Conservation (phyloP, 1,139 yeast species). For the Schwanniomyces etchellsii region DNA sequence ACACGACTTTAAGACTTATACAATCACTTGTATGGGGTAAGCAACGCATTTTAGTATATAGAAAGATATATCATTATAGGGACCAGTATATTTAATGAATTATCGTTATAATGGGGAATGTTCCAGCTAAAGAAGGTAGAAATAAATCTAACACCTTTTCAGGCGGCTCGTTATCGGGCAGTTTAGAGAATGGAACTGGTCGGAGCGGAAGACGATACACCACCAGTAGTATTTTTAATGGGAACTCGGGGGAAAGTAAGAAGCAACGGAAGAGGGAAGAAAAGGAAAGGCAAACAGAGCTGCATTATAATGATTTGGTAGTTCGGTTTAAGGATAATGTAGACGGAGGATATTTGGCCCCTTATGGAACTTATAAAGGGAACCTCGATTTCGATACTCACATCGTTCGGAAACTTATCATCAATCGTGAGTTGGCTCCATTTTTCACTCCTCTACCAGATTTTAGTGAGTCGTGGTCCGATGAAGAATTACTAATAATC, state of each 20-base stretch:
- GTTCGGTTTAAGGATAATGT: constrained; percentile 57
- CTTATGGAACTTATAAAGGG: constrained; percentile 77
- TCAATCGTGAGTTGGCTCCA: constrained; percentile 68
- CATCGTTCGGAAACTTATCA: constrained; percentile 61
- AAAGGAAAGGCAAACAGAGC: constrained; percentile 45
- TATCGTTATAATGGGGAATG: constrained; percentile 47
- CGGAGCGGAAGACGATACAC: constrained; percentile 15
- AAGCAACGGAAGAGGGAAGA: constrained; percentile 38
- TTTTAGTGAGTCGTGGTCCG: constrained; percentile 69
- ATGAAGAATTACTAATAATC: constrained; percentile 58
- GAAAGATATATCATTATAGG: no score
- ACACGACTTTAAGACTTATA: no score
- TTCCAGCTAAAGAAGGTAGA: constrained; percentile 49
- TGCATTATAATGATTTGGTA: constrained; percentile 50
- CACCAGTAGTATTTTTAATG: constrained; percentile 8
- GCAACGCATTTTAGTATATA: no score
- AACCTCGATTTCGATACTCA: constrained; percentile 71
- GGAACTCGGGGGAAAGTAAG: constrained; percentile 16
- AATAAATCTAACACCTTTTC: constrained; percentile 17
- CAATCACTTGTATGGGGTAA: no score
- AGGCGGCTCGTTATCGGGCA: constrained; percentile 7
- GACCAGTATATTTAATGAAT: no score
- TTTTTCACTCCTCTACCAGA: constrained; percentile 88
- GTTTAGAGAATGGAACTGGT: constrained; percentile 6
- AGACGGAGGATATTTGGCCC: constrained; percentile 80